Evolutionary conservation across 306 rosid genomes (phyloP).

Genomic region (Cucumis hystrix): DNA sequence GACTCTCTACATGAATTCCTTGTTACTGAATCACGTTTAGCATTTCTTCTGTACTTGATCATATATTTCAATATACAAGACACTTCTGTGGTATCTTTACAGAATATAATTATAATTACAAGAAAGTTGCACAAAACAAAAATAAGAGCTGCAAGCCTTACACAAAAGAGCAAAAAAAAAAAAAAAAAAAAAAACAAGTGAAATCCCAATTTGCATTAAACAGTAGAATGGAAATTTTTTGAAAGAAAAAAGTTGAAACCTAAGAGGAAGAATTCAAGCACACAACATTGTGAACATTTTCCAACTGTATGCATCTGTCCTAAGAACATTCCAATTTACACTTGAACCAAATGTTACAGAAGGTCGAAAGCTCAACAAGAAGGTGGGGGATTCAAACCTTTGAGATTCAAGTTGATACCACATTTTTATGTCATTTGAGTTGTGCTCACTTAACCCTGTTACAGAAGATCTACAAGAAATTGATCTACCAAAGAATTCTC

Average conservation of each 20-base stretch:
- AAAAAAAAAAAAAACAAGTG: background rate
- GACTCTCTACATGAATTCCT: no score
- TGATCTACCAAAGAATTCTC: background rate
- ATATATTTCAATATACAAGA: no score
- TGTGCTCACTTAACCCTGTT: no score
- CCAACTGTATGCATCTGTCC: background rate
- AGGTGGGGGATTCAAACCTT: no score
- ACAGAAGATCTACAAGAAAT: no score
- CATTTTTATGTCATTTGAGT: no score
- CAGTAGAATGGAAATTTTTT: background rate
- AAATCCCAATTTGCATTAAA: background rate
- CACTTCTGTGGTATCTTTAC: no score
- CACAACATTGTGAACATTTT: background rate
- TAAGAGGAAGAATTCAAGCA: background rate
- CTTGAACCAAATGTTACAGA: background rate
- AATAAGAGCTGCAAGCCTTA: background rate
- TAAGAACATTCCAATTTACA: background rate
- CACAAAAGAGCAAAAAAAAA: background rate
- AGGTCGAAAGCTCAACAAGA: background rate
- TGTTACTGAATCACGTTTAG: no score
- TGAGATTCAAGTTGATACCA: no score
- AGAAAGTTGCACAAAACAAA: background rate
- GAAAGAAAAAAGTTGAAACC: background rate
- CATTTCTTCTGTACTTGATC: no score
- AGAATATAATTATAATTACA: background rate